Conservation (phyloP, 495 filamentous ascomycete species). For the Penicillium turbatum region DNA sequence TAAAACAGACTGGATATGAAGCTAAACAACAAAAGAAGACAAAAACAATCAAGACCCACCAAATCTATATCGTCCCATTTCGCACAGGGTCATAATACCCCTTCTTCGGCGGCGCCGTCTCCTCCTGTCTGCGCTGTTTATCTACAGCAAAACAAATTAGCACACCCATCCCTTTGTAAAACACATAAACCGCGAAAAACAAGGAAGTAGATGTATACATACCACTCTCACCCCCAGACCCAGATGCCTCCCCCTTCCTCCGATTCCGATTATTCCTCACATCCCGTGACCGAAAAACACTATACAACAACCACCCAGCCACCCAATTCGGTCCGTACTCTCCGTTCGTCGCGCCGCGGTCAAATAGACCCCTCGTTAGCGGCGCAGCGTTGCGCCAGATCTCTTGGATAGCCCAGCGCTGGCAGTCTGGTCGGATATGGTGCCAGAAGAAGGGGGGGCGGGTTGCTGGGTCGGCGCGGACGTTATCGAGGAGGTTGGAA, state of each 20-base stretch:
- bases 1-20: neutral
- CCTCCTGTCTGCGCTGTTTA: slow-evolving; percentile 23
- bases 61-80: slow-evolving; percentile 31
- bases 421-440: slow-evolving; percentile 40
- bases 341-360: slow-evolving; percentile 34
- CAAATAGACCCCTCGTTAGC: slow-evolving; percentile 37
- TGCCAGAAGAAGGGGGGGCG: slow-evolving; percentile 46
- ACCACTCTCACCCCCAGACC: slow-evolving; percentile 23
- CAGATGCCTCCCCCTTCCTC: slow-evolving; percentile 33
- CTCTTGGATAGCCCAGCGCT: slow-evolving; percentile 39
- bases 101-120: slow-evolving; percentile 28
- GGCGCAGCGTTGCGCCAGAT: slow-evolving; percentile 37
- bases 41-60: neutral
- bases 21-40: neutral
- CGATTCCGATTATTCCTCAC: slow-evolving; percentile 50
- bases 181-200: neutral
- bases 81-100: slow-evolving; percentile 47
- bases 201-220: slow-evolving; percentile 8
- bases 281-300: slow-evolving; percentile 55
- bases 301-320: slow-evolving; percentile 54
- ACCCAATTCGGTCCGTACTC: slow-evolving; percentile 55
- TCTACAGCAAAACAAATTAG: slow-evolving; percentile 13
- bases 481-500: slow-evolving; percentile 37
- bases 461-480: slow-evolving; percentile 31
- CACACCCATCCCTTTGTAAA: neutral